Evolutionary conservation across 129 eudicot genomes (phyloP), one percentile per base, ranked within the genome.

Genomic region (Pittosporum tobira): DNA sequence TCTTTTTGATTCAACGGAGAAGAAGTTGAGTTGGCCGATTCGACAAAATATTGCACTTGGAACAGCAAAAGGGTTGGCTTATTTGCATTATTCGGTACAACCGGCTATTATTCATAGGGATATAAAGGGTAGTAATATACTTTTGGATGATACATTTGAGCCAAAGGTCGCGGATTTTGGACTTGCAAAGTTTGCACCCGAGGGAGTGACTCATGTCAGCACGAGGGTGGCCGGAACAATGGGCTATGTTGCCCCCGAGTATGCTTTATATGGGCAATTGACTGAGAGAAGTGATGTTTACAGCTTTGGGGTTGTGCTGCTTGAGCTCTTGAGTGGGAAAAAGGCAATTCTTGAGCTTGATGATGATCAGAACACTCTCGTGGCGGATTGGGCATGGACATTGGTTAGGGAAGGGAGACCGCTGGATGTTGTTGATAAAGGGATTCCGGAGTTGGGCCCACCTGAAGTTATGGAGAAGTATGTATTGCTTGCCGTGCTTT

Each of bases 381-480:
- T 90, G 75, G 68, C 94, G 0, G 98, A 90, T 58, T 90, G 98
- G 98, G 98, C 95, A 20, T 90, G 98, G 98, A 47, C 87, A 5
- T 59, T 90, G 66, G 94, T 85, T 29, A 72, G 82, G 48, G 62
- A 69, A 26, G 95, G 94, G 60, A 74, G 80, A 29, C 62, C 82
- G 0, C 21, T 90, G 64, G 87, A 83, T 49, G 89, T 90, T 23
- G 76, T 86, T 38, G 94, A 90, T 26, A 67, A 60, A 11, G 64
- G 60, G 1, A 86, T 85, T 79, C 61, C 81, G 12, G 98, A 90
- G 7, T 69, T 81, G 62, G 95, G 86, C 26, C 62, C 84, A 1
- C 70, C 82, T 2, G 87, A 80, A 30, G 62, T 78, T 9, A 59
- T 85, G 84, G 97, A 90, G 84, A 90, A 78, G 71, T 83, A 73